Conservation (phyloP, 495 filamentous ascomycete genomes). For the Neurospora tetraspora region DNA sequence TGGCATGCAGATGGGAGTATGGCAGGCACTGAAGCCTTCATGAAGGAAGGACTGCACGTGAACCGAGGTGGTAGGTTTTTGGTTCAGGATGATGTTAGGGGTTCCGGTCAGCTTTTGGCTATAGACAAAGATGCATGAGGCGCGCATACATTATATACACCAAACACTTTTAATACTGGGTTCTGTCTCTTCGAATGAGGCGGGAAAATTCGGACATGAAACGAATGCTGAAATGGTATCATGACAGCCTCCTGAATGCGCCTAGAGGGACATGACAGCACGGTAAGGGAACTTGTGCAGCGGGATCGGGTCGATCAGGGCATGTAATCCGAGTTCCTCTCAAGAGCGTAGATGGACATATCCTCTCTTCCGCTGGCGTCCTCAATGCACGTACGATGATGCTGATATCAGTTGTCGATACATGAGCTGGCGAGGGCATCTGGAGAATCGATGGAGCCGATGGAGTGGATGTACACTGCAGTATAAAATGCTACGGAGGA, state of each 20-base stretch:
- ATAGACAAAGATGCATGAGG: not conserved
- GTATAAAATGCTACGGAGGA: not conserved
- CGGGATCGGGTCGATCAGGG: not conserved
- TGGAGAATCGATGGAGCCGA: not conserved
- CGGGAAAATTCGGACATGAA: not conserved
- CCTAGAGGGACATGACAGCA: not conserved
- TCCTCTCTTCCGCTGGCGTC: not conserved
- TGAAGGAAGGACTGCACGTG: not conserved
- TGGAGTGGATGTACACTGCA: not conserved
- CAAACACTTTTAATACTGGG: not conserved
- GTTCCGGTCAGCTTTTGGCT: not conserved
- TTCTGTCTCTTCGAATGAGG: not conserved
- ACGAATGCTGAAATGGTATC: not conserved
- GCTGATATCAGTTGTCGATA: not conserved
- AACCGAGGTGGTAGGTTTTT: not conserved
- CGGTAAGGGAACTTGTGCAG: not conserved
- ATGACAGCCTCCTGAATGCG: not conserved
- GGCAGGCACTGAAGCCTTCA: conserved; percentile 38
- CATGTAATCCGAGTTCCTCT: not conserved
- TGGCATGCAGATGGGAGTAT: conserved; percentile 30
- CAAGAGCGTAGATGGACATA: not conserved
- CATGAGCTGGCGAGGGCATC: not conserved
- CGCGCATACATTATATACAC: conserved; percentile 1
- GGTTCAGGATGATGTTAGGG: not conserved
- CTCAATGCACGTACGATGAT: not conserved